Base-by-base conservation (phyloP, 768 basidiomycete genomes). In the Sporobolomyces phaffii region DNA sequence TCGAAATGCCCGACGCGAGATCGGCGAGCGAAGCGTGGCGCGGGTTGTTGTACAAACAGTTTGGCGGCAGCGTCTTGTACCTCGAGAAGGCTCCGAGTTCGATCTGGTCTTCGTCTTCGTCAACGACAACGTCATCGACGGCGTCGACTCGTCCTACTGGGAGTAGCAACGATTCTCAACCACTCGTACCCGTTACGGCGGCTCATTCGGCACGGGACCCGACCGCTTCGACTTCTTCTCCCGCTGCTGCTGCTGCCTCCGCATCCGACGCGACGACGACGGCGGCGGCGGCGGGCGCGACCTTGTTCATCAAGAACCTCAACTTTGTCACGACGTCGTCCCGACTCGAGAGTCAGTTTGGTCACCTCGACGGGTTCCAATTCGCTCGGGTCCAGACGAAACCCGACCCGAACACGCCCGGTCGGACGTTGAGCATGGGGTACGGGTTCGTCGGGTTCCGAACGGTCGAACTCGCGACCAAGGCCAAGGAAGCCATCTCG, bases 361-460 rank as follows among this genome's bases (percentile, higher is more conserved):
- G 84, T 36, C 81, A 85, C 65, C 80, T 98, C 0, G 86, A 89
- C 3, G 85, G 83, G 11, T 96, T 91, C 77, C 80, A 83, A 1
- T 97, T 93, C 75, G 89, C 91, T 26, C 86, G 64, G 3, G 84
- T 97, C 9, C 91, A 97, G 77, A 93, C 85, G 40, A 97, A 96
- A 77, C 85, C 87, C 0, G 89, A 94, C 77, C 87, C 90, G 0
- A 89, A 89, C 74, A 81, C 83, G 13, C 83, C 85, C 3, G 81
- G 81, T 0, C 81, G 82, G 14, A 81, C 84, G 53, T 79, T 96
- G 54, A 91, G 89, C 76, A 94, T 93, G 90, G 94, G 94, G 0
- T 97, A 93, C 76, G 96, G 94, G 0, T 99, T 99, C 73, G 83
- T 94, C 36, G 93, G 92, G 8, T 98, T 98, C 81, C 84, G 84